phyloP scores from a whole-genome alignment of 352 stramenopile genomes.

The Globisporangium viniferum region DNA sequence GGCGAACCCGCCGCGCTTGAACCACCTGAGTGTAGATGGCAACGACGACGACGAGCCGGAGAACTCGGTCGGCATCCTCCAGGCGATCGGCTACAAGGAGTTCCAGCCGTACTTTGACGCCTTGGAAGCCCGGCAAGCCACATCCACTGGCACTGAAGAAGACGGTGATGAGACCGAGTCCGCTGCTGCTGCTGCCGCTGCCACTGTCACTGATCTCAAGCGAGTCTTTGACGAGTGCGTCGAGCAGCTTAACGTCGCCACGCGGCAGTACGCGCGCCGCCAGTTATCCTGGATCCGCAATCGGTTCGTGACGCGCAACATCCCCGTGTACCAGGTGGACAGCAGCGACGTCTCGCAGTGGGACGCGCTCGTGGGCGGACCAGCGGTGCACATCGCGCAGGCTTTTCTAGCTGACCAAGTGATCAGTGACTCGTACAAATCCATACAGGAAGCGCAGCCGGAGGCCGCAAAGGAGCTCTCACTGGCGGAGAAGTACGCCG shows the following conservation, averaged over 20 bases:
- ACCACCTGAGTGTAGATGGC: slow-evolving; percentile 5
- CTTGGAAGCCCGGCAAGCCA: slow-evolving; percentile 31
- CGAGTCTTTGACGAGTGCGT: slow-evolving; percentile 55
- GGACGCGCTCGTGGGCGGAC: slow-evolving; percentile 47
- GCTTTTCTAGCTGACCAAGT: slow-evolving; percentile 42
- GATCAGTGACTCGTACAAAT: slow-evolving; percentile 28
- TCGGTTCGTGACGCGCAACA: slow-evolving; percentile 79
- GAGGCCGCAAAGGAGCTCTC: slow-evolving; percentile 33
- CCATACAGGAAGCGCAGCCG: slow-evolving; percentile 47
- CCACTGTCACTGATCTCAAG: slow-evolving; percentile 31
- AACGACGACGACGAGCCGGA: slow-evolving; percentile 26
- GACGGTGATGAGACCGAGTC: slow-evolving; percentile 3
- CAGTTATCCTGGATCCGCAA: slow-evolving; percentile 89
- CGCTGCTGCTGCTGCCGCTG: slow-evolving; percentile 16
- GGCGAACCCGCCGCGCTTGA: slow-evolving; percentile 39
- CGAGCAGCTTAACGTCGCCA: slow-evolving; percentile 78
- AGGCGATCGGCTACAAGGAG: slow-evolving; percentile 91
- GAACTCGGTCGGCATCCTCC: slow-evolving; percentile 70
- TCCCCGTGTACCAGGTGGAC: slow-evolving; percentile 83
- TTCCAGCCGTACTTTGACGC: slow-evolving; percentile 83
- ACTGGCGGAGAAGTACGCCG: slow-evolving; percentile 56
- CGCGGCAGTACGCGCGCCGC: slow-evolving; percentile 80
- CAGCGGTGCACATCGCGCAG: slow-evolving; percentile 60
- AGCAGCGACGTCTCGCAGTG: slow-evolving; percentile 71
- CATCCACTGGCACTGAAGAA: not conserved